Evolutionary conservation across 768 basidiomycete genomes (phyloP).

Genomic region (Boletus subcaerulescens): DNA sequence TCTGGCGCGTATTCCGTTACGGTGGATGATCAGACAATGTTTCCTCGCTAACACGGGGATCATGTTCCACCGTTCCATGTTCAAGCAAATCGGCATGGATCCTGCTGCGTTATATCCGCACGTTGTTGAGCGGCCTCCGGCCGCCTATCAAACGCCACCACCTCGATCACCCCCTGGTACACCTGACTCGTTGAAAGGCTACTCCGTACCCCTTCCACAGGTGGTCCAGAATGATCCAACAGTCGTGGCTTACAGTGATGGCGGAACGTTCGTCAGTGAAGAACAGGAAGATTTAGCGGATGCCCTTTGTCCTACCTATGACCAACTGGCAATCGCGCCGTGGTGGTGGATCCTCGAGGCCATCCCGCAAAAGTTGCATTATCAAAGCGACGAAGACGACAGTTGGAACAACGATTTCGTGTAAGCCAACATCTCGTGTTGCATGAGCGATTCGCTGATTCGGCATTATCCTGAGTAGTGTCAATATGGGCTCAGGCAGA

Average conservation of each 20-base stretch:
- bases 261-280: conserved; percentile 37
- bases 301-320: conserved; percentile 48
- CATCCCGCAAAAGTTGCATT: conserved; percentile 37
- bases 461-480: not conserved
- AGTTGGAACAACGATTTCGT: conserved; percentile 11
- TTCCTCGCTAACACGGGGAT: conserved; percentile 57
- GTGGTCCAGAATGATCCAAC: conserved; percentile 10
- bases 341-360: conserved; percentile 70
- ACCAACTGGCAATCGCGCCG: conserved; percentile 45
- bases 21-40: conserved; percentile 75
- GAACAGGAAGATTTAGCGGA: conserved; percentile 66
- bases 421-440: conserved; percentile 10
- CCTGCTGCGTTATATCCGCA: conserved; percentile 43
- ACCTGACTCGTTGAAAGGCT: conserved; percentile 9
- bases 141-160: conserved; percentile 28
- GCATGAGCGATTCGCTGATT: not conserved
- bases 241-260: conserved; percentile 17
- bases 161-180: conserved; percentile 13
- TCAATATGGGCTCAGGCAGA: conserved; percentile 43
- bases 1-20: conserved; percentile 67
- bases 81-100: conserved; percentile 47
- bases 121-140: conserved; percentile 42
- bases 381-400: conserved; percentile 24
- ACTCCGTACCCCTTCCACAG: conserved; percentile 14
- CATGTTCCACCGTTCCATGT: conserved; percentile 47